A percentile compares a stretch with the other conserved stretches of the same genome.
phyloP scores from a whole-genome alignment of 1,284 basidiomycete species.

The Tilletia walkeri region DNA sequence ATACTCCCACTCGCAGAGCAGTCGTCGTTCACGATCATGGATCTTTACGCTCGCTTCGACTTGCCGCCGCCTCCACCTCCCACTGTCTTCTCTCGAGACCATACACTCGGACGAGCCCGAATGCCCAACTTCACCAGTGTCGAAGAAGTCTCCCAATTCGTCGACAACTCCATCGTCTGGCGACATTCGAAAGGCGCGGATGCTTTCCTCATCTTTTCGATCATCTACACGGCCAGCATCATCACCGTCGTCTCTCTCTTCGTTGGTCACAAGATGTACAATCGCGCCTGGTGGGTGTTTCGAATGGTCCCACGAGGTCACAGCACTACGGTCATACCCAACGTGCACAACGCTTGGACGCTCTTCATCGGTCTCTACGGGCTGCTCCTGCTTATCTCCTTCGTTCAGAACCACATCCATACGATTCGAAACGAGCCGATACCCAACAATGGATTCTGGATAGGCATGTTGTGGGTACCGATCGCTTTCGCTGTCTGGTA shows the following conservation, averaged over 20 bases:
- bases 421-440: background rate
- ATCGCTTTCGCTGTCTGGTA: slow-evolving; percentile 3
- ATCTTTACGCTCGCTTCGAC: slow-evolving; percentile 1
- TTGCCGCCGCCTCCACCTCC: background rate
- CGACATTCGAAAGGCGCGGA: background rate
- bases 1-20: too few relatives aligned
- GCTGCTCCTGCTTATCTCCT: background rate
- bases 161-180: background rate
- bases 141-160: background rate
- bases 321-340: background rate
- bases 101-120: background rate
- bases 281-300: background rate
- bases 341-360: background rate
- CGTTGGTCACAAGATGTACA: background rate
- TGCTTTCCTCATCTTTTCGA: background rate
- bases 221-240: background rate
- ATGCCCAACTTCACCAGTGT: slow-evolving; percentile 5
- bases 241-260: background rate
- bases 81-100: background rate
- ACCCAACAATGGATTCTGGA: background rate
- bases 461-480: background rate
- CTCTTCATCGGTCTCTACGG: background rate
- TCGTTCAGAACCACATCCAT: background rate
- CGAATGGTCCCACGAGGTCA: background rate
- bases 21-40: background rate